Base-by-base conservation (phyloP, 768 basidiomycete species). In the Xerocomellus chrysenteron region DNA sequence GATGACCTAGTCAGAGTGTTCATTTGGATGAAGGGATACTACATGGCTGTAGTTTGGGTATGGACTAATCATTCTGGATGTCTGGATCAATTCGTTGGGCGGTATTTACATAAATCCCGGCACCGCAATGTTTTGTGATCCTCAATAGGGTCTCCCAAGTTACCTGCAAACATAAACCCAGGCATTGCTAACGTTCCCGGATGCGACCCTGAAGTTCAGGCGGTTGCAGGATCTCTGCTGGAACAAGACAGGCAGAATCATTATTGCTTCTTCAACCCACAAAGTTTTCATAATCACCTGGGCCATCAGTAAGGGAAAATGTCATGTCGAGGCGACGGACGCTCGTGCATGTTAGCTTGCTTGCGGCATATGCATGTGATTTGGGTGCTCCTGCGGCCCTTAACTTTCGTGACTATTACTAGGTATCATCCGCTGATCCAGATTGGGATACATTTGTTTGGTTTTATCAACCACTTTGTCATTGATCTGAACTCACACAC, bases 361-460 rank as follows among this genome's bases (percentile, higher is more conserved):
- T 85, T 3, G 81, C 82, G 1, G 80, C 81, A 3, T 84, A 84
- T 55, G 82, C 81, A 3, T 84, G 83, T 55, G 82, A 84, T 67
- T 62, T 84, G 3, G 83, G 82, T 4, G 82, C 82, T 5, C 56
- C 80, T 16, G 58, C 78, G 0, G 68, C 69, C 9, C 68, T 80
- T 28, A 5, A 39, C 21, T 16, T 21, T 48, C 11, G 33, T 5
- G 8, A 39, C 21, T 16, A 17, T 12, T 55, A n/a, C n/a, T n/a
- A 85, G 83, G 5, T 55, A 80, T 13, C 84, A 86, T 67, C 81
- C 83, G 0, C 66, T 82, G 47, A 86, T 86, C 47, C 79, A 81
- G 60, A 69, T 77, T n/a, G 84, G 84, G 41, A 83, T 84, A 63
- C 43, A 78, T 76, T 9, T 32, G 6, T 52, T 36, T 42, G n/a